A percentile compares a stretch with the other conserved stretches of the same genome.
phyloP scores from a whole-genome alignment of 371 early-diverging fungal species.

The Actinomucor elegans region DNA sequence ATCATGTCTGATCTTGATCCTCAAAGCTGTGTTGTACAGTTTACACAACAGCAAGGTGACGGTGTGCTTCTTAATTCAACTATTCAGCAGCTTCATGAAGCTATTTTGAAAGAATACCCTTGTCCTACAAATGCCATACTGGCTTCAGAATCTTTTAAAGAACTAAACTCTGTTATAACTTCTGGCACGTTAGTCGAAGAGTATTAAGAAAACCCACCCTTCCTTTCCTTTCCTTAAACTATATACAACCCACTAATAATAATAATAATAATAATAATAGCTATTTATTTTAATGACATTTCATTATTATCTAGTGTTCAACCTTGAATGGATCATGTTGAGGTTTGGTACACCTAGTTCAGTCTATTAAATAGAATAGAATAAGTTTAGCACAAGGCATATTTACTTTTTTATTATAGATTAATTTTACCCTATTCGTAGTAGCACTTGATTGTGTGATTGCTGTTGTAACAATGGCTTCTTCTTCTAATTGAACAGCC shows the following conservation, averaged over 20 bases:
- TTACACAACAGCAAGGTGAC: constrained; percentile 46
- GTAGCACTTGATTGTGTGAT: not conserved
- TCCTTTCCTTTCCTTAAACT: not conserved
- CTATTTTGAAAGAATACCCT: constrained; percentile 21
- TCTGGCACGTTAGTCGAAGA: constrained; percentile 19
- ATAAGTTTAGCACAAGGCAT: too few species aligned
- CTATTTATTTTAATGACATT: not conserved
- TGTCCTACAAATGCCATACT: constrained; percentile 15
- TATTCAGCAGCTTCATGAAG: constrained; percentile 17
- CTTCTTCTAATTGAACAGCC: not conserved
- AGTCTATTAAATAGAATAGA: constrained; percentile 26
- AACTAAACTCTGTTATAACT: constrained; percentile 13
- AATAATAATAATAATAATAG: too few species aligned
- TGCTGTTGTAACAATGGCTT: too few species aligned
- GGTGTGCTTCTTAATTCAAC: constrained; percentile 20
- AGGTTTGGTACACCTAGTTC: constrained; percentile 59
- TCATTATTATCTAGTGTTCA: constrained; percentile 1
- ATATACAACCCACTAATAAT: too few species aligned
- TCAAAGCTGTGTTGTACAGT: constrained; percentile 30
- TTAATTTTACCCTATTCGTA: not conserved
- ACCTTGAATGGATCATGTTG: constrained; percentile 45
- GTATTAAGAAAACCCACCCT: not conserved
- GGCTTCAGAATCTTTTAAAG: constrained; percentile 9
- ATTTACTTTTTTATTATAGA: not conserved
- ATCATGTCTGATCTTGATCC: constrained; percentile 26